Conservation (phyloP, 2,329 filamentous ascomycete species). For the Colletotrichum magnum region DNA sequence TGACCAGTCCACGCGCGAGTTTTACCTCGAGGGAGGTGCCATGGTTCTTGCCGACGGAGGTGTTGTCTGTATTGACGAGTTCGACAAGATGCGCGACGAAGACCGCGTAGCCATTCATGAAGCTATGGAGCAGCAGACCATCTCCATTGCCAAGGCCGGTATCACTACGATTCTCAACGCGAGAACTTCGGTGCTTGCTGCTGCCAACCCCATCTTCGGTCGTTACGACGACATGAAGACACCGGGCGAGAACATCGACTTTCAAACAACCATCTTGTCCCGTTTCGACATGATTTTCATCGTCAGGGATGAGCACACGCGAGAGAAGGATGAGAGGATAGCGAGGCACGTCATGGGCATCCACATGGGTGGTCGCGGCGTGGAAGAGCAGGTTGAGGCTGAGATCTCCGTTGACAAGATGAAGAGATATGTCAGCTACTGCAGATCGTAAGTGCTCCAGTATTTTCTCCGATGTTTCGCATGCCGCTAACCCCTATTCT, state of each 20-base stretch:
- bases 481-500: conserved; percentile 47
- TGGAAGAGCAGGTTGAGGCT: conserved; percentile 86
- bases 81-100: conserved; percentile 99
- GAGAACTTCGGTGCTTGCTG: conserved; percentile 92
- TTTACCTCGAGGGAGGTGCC: conserved; percentile 97
- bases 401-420: conserved; percentile 97
- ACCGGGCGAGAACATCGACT: conserved; percentile 98
- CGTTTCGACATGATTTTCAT: conserved; percentile 99
- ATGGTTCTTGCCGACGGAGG: conserved; percentile 98
- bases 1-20: conserved; percentile 91
- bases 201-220: conserved; percentile 97
- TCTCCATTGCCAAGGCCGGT: conserved; percentile 97
- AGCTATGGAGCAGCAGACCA: conserved; percentile 99
- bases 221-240: conserved; percentile 98
- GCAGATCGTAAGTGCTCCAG: conserved; percentile 81
- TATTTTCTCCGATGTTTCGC: background rate
- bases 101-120: conserved; percentile 98
- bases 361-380: conserved; percentile 89
- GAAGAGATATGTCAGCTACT: conserved; percentile 97
- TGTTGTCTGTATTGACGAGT: conserved; percentile 98
- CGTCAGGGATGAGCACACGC: conserved; percentile 93
- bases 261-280: conserved; percentile 97
- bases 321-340: conserved; percentile 90
- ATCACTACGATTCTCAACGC: conserved; percentile 99
- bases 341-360: conserved; percentile 98